These are phyloP conservation scores for Colletotrichum paranaense DNA, from an alignment of 2,329 filamentous ascomycete genomes.

Conservation along the genomic window DNA sequence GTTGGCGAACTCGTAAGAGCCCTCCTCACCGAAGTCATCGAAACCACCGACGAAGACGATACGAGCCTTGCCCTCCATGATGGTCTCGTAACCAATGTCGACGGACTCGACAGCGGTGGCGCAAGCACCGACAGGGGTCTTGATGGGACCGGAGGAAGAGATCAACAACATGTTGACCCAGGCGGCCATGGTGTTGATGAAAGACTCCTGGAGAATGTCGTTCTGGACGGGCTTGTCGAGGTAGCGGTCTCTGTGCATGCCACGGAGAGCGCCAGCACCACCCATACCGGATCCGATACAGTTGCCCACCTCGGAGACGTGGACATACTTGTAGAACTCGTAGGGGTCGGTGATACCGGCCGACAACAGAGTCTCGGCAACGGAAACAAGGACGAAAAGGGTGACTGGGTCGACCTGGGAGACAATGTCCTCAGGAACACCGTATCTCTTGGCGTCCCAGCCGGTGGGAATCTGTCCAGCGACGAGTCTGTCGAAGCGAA, in stretches of 20 bases:
- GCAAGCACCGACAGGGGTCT: constrained; percentile 97
- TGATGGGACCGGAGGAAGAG: constrained; percentile 97
- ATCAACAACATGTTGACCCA: constrained; percentile 99
- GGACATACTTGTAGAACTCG: constrained; percentile 99
- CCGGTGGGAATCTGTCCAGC: constrained; percentile 97
- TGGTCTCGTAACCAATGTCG: constrained; percentile 98
- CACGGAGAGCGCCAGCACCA: constrained; percentile 89
- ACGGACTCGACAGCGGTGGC: constrained; percentile 97
- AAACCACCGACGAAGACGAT: constrained; percentile 98
- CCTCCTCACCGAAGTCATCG: constrained; percentile 99
- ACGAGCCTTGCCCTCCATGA: constrained; percentile 96
- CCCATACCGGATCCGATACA: constrained; percentile 98
- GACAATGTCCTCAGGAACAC: constrained; percentile 97
- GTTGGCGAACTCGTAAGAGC: constrained; percentile 99
- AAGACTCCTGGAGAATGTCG: constrained; percentile 98
- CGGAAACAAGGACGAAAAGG: constrained; percentile 93
- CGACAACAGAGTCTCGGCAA: constrained; percentile 88
- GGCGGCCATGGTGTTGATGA: constrained; percentile 99
- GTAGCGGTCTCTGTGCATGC: constrained; percentile 99
- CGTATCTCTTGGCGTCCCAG: constrained; percentile 96
- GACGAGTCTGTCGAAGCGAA: constrained; percentile 96
- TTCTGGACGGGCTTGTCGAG: constrained; percentile 98
- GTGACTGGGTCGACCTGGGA: constrained; percentile 97
- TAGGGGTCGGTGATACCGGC: constrained; percentile 98
- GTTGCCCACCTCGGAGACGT: constrained; percentile 97